Evolutionary conservation across 2,329 filamentous ascomycete species (phyloP), one percentile per base, ranked within the genome.

Genomic region (Triangularia verruculosa): DNA sequence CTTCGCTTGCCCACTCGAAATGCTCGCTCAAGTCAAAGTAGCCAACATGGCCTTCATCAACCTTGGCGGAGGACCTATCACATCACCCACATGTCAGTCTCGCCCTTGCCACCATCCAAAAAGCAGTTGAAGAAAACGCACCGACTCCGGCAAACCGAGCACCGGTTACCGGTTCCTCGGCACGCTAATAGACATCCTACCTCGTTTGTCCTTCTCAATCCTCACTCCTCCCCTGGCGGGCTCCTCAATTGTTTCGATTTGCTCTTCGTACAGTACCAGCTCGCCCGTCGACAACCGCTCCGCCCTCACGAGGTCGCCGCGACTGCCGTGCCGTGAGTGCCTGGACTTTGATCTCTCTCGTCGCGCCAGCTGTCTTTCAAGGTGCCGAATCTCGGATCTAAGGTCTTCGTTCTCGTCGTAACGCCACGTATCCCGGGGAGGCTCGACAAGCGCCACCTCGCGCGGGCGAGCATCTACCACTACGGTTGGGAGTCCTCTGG

Each of bases 171-270:
- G 85, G 78, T 87, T 84, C 80, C 88, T 87, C 73, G 90, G 90
- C 78, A 91, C 85, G 81, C 90, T 91, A 80, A 93, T 88, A 82
- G 88, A 86, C 87, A 95, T 88, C 90, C 89, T 95, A 96, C 93
- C 93, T 93, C 91, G 95, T 83, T 89, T 89, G 80, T 97, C 92
- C 82, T 90, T 92, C 79, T 92, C 90, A 72, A 97, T 87, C 70
- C 89, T 83, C 67, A 90, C 80, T 61, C 85, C 85, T 74, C 79
- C 83, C 72, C 78, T 78, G 57, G 22, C 30, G 17, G 80, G 78
- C 71, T 83, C 82, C 68, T 83, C 79, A 59, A 85, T 75, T 71
- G 77, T 80, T 75, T 87, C 84, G 68, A 87, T 76, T 70, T 80
- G 75, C 69, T 88, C 83, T 77, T 86, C 82, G 67, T 87, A 89